Evolutionary conservation across 257 asterid species (phyloP).

Genomic region (Solanum pinnatisectum): DNA sequence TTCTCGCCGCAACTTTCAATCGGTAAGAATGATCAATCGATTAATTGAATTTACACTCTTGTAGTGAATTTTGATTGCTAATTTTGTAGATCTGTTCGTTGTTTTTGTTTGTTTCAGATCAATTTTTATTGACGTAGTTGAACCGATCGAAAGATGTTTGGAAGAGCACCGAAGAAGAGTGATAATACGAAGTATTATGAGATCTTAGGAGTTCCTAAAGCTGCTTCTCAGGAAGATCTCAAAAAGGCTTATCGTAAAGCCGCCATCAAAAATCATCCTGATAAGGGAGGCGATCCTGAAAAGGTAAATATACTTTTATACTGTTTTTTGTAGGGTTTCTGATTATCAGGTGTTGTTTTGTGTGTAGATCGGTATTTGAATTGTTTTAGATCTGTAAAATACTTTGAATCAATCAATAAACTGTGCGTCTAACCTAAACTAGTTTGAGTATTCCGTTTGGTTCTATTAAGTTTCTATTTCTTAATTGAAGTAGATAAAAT

Average conservation of each 20-base stretch:
- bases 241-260: conserved; percentile 79
- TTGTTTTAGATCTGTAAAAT: neutral
- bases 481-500: neutral
- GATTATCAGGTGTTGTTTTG: neutral
- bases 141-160: conserved; percentile 45
- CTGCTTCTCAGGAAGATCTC: conserved; percentile 59
- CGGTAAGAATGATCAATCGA: neutral
- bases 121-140: neutral
- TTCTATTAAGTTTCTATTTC: neutral
- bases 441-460: neutral
- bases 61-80: neutral
- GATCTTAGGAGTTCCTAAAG: conserved; percentile 56
- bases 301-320: conserved; percentile 23
- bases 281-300: conserved; percentile 86
- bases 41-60: neutral
- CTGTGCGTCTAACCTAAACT: neutral
- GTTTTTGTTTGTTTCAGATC: neutral
- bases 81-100: neutral
- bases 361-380: neutral
- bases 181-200: conserved; percentile 79
- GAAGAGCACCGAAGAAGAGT: conserved; percentile 70
- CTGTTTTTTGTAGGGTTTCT: neutral
- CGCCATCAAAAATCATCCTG: conserved; percentile 81
- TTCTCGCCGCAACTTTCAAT: neutral
- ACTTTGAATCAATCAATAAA: neutral